Base-by-base conservation (phyloP, 257 asterid species). In the Haberlea rhodopensis region DNA sequence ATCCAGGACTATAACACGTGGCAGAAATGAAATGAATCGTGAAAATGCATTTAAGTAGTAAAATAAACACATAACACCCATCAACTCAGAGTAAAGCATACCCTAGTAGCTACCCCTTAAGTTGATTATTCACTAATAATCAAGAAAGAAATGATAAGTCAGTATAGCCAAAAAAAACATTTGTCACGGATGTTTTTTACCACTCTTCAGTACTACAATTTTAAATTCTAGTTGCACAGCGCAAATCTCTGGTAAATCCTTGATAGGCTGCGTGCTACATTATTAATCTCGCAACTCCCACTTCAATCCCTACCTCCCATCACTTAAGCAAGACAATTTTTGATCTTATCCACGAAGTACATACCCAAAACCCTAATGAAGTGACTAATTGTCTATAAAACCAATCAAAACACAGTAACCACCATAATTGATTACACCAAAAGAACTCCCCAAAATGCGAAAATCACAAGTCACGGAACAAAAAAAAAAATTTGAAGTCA, bases 381-480 rank as follows among this genome's bases (percentile, higher is more conserved):
- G 31, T 21, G 15, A 34, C 9, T 34, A 31, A 68, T 9, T 20
- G 49, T 48, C 70, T 5, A 43, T 22, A 57, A 66, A 61, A 52
- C 53, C 24, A 48, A 58, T 8, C 66, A 61, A 68, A 69, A 68
- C 37, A 2, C 19, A 22, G 52, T 22, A 65, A 56, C 40, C 29
- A 66, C 24, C 34, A 24, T 11, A 71, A 62, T 25, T 9, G 53
- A 57, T 68, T n/a, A 59, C 70, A 76, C 18, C 31, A 54, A 67
- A 43, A 56, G 18, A 53, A 63, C 60, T 48, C 66, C 48, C 52
- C 65, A 60, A 22, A n/a, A 52, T 34, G 62, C 61, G 8, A 23
- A 57, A 58, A 57, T 22, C 28, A 45, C 37, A 7, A 45, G 4
- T 32, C 46, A 52, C 21, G 20, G 19, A 49, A 7, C 24, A 34